These are phyloP conservation scores for Auricularia heimuer DNA, from an alignment of 768 basidiomycete species.

Conservation along the genomic window DNA sequence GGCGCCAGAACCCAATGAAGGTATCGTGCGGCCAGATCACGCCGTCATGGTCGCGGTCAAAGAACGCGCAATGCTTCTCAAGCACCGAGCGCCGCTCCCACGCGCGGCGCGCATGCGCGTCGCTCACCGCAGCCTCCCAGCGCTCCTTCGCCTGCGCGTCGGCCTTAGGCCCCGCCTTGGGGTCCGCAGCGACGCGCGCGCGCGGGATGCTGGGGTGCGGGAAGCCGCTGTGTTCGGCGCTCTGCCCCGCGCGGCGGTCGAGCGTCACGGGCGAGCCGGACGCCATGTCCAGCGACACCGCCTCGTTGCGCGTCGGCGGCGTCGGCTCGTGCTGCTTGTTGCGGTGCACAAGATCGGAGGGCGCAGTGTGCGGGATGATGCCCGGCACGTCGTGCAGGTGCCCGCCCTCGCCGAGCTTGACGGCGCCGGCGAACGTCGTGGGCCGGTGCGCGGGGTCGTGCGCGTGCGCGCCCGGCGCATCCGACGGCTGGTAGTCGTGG, in stretches of 20 bases:
- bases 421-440: background rate
- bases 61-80: slow-evolving; percentile 33
- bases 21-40: slow-evolving; percentile 38
- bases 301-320: background rate
- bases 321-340: background rate
- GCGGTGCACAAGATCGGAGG: background rate
- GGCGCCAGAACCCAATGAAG: slow-evolving; percentile 29
- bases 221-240: background rate
- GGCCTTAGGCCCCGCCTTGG: background rate
- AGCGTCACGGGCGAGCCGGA: background rate
- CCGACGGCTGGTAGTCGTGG: background rate
- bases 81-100: slow-evolving; percentile 21
- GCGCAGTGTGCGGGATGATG: background rate
- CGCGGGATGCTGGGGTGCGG: slow-evolving; percentile 1
- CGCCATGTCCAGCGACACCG: slow-evolving; percentile 1
- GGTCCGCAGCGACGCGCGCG: background rate
- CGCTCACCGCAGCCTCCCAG: background rate
- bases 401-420: background rate
- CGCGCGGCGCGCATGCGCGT: background rate
- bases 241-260: background rate
- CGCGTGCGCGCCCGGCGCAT: background rate
- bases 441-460: background rate
- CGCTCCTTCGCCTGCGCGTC: background rate
- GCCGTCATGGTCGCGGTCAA: slow-evolving; percentile 32
- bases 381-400: background rate